A percentile compares a stretch with the other conserved stretches of the same genome.
phyloP scores from a whole-genome alignment of 2,329 filamentous ascomycete species.

The Xylariales sp. region DNA sequence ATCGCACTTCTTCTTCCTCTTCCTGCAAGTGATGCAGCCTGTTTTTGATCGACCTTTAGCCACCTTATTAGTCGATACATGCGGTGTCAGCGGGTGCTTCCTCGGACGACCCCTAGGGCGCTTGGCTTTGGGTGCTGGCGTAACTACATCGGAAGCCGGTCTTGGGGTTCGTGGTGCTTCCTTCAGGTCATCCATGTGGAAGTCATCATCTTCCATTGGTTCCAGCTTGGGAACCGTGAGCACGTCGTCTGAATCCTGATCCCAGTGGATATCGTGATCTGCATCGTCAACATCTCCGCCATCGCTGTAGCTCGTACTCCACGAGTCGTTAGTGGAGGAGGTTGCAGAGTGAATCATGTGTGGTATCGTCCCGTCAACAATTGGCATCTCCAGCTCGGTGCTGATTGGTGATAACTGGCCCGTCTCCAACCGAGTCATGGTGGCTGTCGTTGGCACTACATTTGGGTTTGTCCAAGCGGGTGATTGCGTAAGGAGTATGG shows the following conservation, averaged over 20 bases:
- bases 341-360: conserved; percentile 41
- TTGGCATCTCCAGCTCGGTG: conserved; percentile 39
- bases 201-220: conserved; percentile 50
- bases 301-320: conserved; percentile 37
- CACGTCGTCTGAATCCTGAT: conserved; percentile 40
- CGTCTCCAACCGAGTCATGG: conserved; percentile 30
- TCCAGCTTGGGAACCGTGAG: conserved; percentile 51
- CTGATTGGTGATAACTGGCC: conserved; percentile 52
- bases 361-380: conserved; percentile 30
- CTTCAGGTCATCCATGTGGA: conserved; percentile 49
- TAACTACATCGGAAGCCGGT: conserved; percentile 13
- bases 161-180: conserved; percentile 30
- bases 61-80: conserved; percentile 58
- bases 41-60: conserved; percentile 74
- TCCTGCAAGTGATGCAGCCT: conserved; percentile 62
- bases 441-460: conserved; percentile 1
- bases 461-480: conserved; percentile 29
- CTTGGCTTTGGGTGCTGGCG: conserved; percentile 42
- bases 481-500: conserved; percentile 27
- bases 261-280: conserved; percentile 42
- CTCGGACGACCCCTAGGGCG: conserved; percentile 74
- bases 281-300: conserved; percentile 26
- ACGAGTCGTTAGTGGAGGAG: conserved; percentile 41
- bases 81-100: conserved; percentile 68
- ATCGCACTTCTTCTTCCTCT: conserved; percentile 69